A percentile compares a stretch with the other conserved stretches of the same genome.
Evolutionary conservation across 2,329 filamentous ascomycete species (phyloP).

Genomic region (Botrytis cinerea): DNA sequence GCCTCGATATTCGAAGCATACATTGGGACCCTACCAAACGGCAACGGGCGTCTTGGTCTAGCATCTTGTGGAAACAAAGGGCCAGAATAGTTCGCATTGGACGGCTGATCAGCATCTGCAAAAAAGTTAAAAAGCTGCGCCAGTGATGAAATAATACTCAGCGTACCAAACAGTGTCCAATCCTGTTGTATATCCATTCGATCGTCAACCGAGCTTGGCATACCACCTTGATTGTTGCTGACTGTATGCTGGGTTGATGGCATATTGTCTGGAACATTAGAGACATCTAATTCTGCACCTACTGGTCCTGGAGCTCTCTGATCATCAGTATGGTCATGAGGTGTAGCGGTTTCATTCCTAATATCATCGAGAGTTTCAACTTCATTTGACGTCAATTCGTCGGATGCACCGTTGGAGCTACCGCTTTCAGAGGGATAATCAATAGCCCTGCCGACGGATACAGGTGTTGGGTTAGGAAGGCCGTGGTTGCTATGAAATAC

Average conservation of each 20-base stretch:
- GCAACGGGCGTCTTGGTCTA: background rate
- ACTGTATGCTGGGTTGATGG: background rate
- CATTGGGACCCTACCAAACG: too few species aligned
- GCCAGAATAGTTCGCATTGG: background rate
- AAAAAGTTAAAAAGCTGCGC: background rate
- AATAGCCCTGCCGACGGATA: too few species aligned
- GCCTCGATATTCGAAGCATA: background rate
- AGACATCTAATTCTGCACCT: background rate
- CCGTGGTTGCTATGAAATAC: too few species aligned
- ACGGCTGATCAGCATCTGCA: background rate
- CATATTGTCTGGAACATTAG: background rate
- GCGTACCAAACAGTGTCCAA: accelerated
- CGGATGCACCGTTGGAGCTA: background rate
- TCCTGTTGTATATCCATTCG: background rate
- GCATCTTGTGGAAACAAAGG: background rate
- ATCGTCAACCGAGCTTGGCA: background rate
- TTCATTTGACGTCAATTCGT: background rate
- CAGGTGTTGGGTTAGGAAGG: too few species aligned
- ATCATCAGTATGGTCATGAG: background rate
- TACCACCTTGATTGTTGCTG: background rate
- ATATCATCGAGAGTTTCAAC: too few species aligned
- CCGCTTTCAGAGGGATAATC: background rate
- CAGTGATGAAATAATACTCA: background rate
- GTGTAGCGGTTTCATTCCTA: background rate
- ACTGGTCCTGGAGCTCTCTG: background rate